These are phyloP conservation scores for Xerocomellus amylosporus DNA, from an alignment of 768 basidiomycete genomes.

Conservation along the genomic window DNA sequence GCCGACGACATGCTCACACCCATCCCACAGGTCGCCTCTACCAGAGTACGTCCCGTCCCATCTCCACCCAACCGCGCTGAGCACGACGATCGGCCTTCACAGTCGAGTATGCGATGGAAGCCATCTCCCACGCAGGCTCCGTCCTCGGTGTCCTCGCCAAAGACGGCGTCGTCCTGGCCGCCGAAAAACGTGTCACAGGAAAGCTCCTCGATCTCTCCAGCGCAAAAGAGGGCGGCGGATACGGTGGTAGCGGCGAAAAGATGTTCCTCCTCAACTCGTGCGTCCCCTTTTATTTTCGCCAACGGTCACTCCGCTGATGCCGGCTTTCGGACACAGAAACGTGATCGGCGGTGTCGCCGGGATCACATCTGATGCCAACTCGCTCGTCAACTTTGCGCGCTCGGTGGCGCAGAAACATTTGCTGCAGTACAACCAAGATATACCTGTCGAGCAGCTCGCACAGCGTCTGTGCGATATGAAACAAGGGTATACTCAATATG, in stretches of 20 bases:
- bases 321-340: conserved; percentile 54
- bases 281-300: conserved; percentile 22
- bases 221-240: conserved; percentile 76
- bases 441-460: conserved; percentile 93
- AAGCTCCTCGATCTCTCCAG: conserved; percentile 91
- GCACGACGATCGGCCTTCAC: conserved; percentile 4
- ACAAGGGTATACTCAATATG: conserved; percentile 97
- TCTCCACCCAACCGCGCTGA: not conserved
- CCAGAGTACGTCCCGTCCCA: conserved; percentile 65
- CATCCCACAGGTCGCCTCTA: conserved; percentile 78
- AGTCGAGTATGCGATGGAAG: conserved; percentile 99
- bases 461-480: conserved; percentile 95
- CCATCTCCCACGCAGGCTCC: conserved; percentile 93
- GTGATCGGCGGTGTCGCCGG: conserved; percentile 95
- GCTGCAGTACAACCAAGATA: conserved; percentile 91
- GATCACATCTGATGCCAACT: conserved; percentile 95
- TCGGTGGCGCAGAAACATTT: conserved; percentile 88
- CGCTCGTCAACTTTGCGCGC: conserved; percentile 91
- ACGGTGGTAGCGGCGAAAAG: conserved; percentile 97
- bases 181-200: conserved; percentile 97
- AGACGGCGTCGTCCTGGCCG: conserved; percentile 88
- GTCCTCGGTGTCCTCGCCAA: conserved; percentile 90
- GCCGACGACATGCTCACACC: conserved; percentile 10
- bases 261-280: conserved; percentile 92
- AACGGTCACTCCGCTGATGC: not conserved